Base-by-base conservation (phyloP, 1,139 yeast genomes). In the Zhuliangozyma blackwelliae region DNA sequence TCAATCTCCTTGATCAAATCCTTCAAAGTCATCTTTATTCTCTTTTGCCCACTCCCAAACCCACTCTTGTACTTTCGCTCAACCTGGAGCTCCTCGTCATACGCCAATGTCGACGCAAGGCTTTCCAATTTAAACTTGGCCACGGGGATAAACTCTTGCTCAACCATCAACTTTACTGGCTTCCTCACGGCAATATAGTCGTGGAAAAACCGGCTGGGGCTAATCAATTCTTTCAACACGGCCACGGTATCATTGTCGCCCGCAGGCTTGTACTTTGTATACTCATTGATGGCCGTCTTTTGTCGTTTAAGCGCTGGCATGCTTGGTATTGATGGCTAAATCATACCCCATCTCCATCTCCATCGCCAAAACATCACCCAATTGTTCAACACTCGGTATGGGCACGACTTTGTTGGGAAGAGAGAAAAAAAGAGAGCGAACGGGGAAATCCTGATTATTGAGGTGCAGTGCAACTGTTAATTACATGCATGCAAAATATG, bases 31-130 rank as follows among this genome's bases (percentile, higher is more conserved):
- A 80, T 68, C 39, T 63, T 64, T 10, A 68, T 56, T 44, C 88
- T 59, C 39, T 65, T 58, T 25, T 67, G 63, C 1, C 87, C 87
- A 25, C 79, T 71, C 0, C 90, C 90, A 59, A 76, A 82, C 3
- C 90, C 90, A 36, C 77, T 76, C 30, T 65, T 57, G 20, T 56
- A 54, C 48, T 77, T 75, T 45, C 66, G 65, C 51, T 82, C 90
- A 9, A 82, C 78, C 48, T 77, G 75, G 21, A 82, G 50, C 7
- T 51, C 45, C 3, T 54, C 55, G 3, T 57, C 54, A 41, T 63
- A 61, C 9, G 52, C 54, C 27, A 71, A 61, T 3, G 57, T 54
- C 6, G 46, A 52, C 6, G 51, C 54, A 11, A 82, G 52, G 5
- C 61, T 59, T 1, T 58, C 61, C 3, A 70, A 53, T 10, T 51